A percentile compares a stretch with the other conserved stretches of the same genome.
Evolutionary conservation across 331 rosid species (phyloP).

Genomic region (Malus hybrid): DNA sequence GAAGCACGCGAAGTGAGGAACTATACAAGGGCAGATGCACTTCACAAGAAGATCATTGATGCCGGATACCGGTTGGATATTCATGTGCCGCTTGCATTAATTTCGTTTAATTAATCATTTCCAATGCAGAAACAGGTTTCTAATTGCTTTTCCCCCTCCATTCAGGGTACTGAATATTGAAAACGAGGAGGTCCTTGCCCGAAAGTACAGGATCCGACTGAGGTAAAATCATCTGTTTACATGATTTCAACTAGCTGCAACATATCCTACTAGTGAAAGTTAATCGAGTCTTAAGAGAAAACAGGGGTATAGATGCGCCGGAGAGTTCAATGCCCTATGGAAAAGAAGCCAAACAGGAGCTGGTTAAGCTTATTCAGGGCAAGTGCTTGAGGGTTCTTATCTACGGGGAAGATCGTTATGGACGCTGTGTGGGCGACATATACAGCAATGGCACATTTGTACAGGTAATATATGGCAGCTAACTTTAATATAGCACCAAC

Average conservation of each 20-base stretch:
- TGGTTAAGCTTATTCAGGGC: conserved; percentile 48
- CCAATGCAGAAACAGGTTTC: background rate
- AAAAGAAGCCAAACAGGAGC: conserved; percentile 58
- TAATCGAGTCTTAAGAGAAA: background rate
- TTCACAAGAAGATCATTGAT: conserved; percentile 59
- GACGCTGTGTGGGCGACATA: conserved; percentile 62
- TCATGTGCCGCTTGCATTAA: background rate
- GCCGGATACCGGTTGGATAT: conserved; percentile 70
- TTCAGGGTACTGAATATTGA: conserved; percentile 46
- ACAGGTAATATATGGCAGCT: conserved; percentile 43
- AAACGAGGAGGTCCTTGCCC: conserved; percentile 65
- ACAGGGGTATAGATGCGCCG: conserved; percentile 93
- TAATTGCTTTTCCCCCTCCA: background rate
- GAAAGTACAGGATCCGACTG: conserved; percentile 75
- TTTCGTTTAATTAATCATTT: background rate
- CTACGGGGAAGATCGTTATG: conserved; percentile 73
- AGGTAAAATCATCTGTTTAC: conserved; percentile 35
- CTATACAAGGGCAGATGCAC: conserved; percentile 57
- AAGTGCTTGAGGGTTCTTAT: conserved; percentile 63
- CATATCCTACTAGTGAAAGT: background rate
- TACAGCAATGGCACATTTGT: conserved; percentile 59
- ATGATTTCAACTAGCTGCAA: background rate
- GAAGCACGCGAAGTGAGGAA: conserved; percentile 48
- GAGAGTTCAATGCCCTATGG: conserved; percentile 75
- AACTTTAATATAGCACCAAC: background rate